These are phyloP conservation scores for Globisporangium echinulatum DNA, from an alignment of 352 stramenopile genomes.

Conservation along the genomic window DNA sequence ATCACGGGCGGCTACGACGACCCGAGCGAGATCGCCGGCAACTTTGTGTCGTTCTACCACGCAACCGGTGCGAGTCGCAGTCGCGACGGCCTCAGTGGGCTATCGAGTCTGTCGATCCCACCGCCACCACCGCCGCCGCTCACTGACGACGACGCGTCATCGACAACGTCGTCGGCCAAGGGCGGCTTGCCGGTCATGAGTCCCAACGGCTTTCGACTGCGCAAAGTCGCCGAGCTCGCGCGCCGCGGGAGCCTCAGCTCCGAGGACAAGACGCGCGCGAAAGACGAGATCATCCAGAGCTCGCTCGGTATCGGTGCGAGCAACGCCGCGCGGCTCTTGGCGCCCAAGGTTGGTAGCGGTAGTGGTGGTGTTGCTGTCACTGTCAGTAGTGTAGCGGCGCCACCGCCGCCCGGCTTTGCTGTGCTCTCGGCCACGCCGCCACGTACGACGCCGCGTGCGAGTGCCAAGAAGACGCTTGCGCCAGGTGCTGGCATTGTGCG, in stretches of 20 bases:
- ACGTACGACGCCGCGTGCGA: constrained; percentile 44
- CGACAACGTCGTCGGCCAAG: constrained; percentile 55
- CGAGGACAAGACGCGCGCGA: constrained; percentile 78
- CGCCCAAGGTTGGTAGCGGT: constrained; percentile 32
- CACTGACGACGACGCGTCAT: constrained; percentile 58
- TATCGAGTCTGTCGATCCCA: constrained; percentile 55
- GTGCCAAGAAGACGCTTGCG: constrained; percentile 38
- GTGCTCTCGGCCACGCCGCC: constrained; percentile 29
- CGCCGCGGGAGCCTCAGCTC: constrained; percentile 71
- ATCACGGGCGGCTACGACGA: constrained; percentile 61
- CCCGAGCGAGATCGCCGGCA: constrained; percentile 47
- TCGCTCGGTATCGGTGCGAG: constrained; percentile 68
- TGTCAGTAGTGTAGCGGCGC: constrained; percentile 2
- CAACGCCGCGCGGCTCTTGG: constrained; percentile 51
- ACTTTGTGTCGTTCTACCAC: constrained; percentile 81
- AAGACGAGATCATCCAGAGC: constrained; percentile 86
- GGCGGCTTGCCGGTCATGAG: constrained; percentile 74
- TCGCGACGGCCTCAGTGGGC: constrained; percentile 22
- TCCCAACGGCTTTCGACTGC: constrained; percentile 62
- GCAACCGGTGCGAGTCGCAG: constrained; percentile 28
- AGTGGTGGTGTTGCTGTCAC: constrained; percentile 9
- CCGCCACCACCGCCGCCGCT: constrained; percentile 56
- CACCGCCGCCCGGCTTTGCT: constrained; percentile 43
- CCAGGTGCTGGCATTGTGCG: constrained; percentile 54
- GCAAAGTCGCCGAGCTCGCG: constrained; percentile 75